phyloP scores from a whole-genome alignment of 1,139 yeast species.

The Debaryomyces nepalensis region DNA sequence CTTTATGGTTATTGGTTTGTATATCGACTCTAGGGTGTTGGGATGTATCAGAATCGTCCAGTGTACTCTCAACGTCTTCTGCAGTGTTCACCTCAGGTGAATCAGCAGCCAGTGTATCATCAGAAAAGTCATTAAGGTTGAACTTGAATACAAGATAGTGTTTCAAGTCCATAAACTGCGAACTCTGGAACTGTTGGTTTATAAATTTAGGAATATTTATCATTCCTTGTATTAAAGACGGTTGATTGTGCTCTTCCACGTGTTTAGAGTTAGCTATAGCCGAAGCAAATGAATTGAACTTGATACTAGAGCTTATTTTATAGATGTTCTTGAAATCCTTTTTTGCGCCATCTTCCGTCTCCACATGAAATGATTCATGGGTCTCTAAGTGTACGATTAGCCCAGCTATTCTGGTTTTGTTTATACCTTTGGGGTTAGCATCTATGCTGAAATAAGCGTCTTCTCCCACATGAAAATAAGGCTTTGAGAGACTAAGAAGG shows the following conservation, averaged over 20 bases:
- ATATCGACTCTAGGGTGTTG: background rate
- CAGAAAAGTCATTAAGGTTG: conserved; percentile 34
- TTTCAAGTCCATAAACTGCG: conserved; percentile 41
- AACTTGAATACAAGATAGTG: conserved; percentile 46
- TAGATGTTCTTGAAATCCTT: conserved; percentile 34
- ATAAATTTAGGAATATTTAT: conserved; percentile 39
- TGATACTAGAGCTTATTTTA: conserved; percentile 43
- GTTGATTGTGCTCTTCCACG: conserved; percentile 13
- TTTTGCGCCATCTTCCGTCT: conserved; percentile 16
- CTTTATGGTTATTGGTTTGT: background rate
- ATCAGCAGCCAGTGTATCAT: background rate
- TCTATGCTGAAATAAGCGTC: conserved; percentile 46
- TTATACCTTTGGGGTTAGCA: conserved; percentile 23
- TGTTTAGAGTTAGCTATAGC: conserved; percentile 27
- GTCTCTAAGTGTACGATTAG: conserved; percentile 44
- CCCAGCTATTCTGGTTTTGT: conserved; percentile 37
- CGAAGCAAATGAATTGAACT: conserved; percentile 40
- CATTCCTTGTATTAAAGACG: conserved; percentile 29
- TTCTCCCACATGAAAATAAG: conserved; percentile 55
- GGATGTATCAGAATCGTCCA: background rate
- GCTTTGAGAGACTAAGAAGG: conserved; percentile 40
- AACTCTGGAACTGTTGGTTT: conserved; percentile 44
- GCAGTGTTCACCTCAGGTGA: conserved; percentile 10
- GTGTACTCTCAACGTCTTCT: background rate
- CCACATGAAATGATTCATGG: conserved; percentile 40